Evolutionary conservation across 495 filamentous ascomycete species (phyloP).

Genomic region (Neurospora discreta): DNA sequence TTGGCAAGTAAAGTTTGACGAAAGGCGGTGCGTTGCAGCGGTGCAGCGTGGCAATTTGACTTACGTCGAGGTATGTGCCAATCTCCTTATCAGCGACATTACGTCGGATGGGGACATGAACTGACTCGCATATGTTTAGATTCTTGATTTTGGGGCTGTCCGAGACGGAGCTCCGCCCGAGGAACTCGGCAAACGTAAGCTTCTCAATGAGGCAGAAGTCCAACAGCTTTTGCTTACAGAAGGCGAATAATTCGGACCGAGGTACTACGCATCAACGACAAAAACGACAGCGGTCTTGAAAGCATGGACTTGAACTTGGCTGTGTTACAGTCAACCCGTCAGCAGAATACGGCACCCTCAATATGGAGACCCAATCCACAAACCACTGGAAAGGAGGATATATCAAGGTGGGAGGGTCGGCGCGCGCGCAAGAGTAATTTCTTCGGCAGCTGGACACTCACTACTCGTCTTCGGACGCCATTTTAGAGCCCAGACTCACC

Average conservation of each 20-base stretch:
- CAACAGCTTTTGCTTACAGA: constrained; percentile 34
- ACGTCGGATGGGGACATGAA: not conserved
- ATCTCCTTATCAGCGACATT: not conserved
- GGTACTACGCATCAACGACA: not conserved
- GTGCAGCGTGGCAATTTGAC: constrained; percentile 88
- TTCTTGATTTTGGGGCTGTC: constrained; percentile 84
- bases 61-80: constrained; percentile 77
- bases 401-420: not conserved
- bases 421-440: not conserved
- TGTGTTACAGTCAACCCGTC: not conserved
- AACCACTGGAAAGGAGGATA: not conserved
- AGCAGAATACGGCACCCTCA: not conserved
- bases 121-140: constrained; percentile 31
- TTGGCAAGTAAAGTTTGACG: constrained; percentile 98
- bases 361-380: not conserved
- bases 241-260: constrained; percentile 10
- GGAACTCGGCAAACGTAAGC: constrained; percentile 67
- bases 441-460: not conserved
- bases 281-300: not conserved
- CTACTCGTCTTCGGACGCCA: not conserved
- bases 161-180: constrained; percentile 67
- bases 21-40: constrained; percentile 87
- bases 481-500: not conserved
- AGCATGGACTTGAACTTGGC: not conserved
- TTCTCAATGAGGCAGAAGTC: constrained; percentile 55